A percentile compares a stretch with the other conserved stretches of the same genome.
phyloP scores from a whole-genome alignment of 306 rosid genomes.

The Citrullus amarus region DNA sequence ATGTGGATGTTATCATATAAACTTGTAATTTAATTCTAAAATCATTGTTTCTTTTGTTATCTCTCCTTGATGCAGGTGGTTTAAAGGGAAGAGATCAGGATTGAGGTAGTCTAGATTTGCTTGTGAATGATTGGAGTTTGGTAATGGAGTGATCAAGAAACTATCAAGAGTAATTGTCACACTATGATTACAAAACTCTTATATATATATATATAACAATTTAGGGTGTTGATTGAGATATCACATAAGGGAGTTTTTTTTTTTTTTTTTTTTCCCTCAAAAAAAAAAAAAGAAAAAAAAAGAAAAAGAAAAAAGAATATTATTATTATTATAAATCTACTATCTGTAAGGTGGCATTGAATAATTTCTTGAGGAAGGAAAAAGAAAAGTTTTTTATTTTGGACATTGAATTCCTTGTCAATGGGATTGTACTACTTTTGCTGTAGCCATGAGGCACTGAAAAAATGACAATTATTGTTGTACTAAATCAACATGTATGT shows the following conservation, averaged over 20 bases:
- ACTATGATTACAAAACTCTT: too few relatives aligned
- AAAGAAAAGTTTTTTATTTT: background rate
- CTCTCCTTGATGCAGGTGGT: slow-evolving; percentile 38
- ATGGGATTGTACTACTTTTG: background rate
- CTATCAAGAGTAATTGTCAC: too few relatives aligned
- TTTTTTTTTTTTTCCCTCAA: background rate
- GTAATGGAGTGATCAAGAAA: background rate
- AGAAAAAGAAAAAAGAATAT: too few relatives aligned
- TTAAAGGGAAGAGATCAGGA: slow-evolving; percentile 35
- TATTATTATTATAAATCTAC: background rate
- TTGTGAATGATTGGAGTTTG: background rate
- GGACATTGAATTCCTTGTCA: background rate
- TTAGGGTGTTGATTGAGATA: background rate
- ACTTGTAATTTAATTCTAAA: background rate
- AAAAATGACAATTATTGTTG: background rate
- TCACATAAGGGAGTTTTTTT: background rate
- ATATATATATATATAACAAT: too few relatives aligned
- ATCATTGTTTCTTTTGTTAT: background rate
- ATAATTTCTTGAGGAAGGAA: background rate
- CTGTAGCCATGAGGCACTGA: slow-evolving; percentile 2
- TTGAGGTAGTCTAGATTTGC: slow-evolving; percentile 13
- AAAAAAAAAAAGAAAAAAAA: too few relatives aligned
- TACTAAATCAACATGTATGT: slow-evolving; percentile 1
- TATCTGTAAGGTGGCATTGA: background rate
- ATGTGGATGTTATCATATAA: background rate